Base-by-base conservation (phyloP, 2,329 filamentous ascomycete species). In the Allantophomopsis cytisporea region DNA sequence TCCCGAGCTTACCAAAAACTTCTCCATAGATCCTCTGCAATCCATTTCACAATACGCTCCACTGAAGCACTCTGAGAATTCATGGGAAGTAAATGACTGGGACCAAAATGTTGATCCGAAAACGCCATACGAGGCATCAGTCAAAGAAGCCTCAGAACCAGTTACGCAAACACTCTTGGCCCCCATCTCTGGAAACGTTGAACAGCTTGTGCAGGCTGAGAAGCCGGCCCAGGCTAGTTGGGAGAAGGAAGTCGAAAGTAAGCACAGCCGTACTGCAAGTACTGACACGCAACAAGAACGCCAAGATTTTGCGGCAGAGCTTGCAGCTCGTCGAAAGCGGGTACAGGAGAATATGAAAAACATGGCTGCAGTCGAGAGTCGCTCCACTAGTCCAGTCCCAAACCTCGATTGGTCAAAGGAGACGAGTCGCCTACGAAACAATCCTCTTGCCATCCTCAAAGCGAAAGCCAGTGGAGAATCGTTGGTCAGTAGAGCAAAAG, bases 341-440 rank as follows among this genome's bases (percentile, higher is more conserved):
- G 80, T 88, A 7, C 76, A 83, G 38, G 81, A 88, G 56, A 80
- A 76, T 47, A 62, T 88, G 35, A 82, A 76, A 7, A 80, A 73
- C 1, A 80, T 78, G 45, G 76, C 74, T 1, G 79, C 83, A 48
- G 68, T 69, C 2, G 76, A 84, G 36, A 65, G 34, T 67, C 66
- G 3, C 63, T 67, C 16, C 47, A 59, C 40, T 31, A 58, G 45
- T 50, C 56, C 36, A 11, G 37, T 38, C 41, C 54, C 11, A 61
- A 66, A 28, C 47, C 53, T 5, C 44, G 54, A 36, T 49, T 55
- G 41, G 61, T 61, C 34, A 23, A 55, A 36, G 43, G 53, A 41
- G 45, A 54, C 3, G 46, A 57, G 8, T 17, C 37, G 39, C 43
- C 57, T n/a, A 60, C 50, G 63, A 37, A 60, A 71, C 4, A 76